Percentiles rank a stretch among this genome's conserved stretches.
These are phyloP conservation scores for Blastobotrys buckinghamii DNA, from an alignment of 1,139 yeast species.

Conservation along the genomic window DNA sequence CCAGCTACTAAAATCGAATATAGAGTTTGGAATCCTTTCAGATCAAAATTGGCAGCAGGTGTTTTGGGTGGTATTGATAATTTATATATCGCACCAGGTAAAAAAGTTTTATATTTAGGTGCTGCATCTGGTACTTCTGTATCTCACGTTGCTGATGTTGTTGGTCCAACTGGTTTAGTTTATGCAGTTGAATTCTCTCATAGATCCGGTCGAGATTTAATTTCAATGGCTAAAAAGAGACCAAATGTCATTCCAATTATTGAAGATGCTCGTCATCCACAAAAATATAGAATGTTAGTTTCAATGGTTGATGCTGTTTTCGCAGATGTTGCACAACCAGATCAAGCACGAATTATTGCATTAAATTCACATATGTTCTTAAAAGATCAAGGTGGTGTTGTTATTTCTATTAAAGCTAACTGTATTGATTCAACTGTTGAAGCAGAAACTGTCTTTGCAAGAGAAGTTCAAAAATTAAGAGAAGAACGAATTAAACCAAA, in stretches of 20 bases:
- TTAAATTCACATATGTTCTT: constrained; percentile 96
- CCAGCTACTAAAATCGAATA: constrained; percentile 88
- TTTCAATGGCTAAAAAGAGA: constrained; percentile 99
- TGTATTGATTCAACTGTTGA: constrained; percentile 99
- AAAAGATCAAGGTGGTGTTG: constrained; percentile 97
- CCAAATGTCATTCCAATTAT: constrained; percentile 97
- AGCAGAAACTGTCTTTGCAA: constrained; percentile 98
- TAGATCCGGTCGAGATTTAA: constrained; percentile 99
- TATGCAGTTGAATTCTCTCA: constrained; percentile 99
- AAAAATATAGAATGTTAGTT: constrained; percentile 96
- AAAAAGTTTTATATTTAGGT: constrained; percentile 95
- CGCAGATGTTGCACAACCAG: constrained; percentile 99
- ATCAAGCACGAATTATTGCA: constrained; percentile 99
- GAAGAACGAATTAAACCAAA: constrained; percentile 98
- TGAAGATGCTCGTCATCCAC: constrained; percentile 99
- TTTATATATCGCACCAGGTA: constrained; percentile 95
- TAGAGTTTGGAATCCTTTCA: constrained; percentile 99
- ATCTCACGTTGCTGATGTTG: constrained; percentile 96
- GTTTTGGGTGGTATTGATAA: constrained; percentile 99
- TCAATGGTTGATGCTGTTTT: constrained; percentile 99
- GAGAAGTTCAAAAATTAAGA: constrained; percentile 98
- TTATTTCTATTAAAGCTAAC: constrained; percentile 97
- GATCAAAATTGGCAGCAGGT: constrained; percentile 99
- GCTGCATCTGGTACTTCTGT: constrained; percentile 99
- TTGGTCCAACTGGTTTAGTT: constrained; percentile 98